Evolutionary conservation across 1,284 basidiomycete species (phyloP).

Genomic region (Tylopilus sp.): DNA sequence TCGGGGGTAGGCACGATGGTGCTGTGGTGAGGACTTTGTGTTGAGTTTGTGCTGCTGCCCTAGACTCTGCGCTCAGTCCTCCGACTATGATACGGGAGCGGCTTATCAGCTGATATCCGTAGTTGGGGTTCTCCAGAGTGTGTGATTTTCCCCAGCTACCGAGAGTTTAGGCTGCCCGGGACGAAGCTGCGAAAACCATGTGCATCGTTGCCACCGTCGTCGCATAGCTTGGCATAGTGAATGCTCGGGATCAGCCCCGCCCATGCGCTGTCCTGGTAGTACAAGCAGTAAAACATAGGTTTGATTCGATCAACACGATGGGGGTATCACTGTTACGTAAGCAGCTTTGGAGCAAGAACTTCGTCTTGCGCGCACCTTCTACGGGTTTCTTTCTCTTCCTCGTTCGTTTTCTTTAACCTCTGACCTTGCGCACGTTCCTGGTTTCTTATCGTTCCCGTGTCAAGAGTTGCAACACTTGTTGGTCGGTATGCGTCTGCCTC

Average conservation of each 20-base stretch:
- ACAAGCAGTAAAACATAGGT: constrained; percentile 3
- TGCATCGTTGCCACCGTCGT: background rate
- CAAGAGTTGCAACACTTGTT: background rate
- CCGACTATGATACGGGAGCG: background rate
- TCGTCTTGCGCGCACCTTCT: too few species aligned
- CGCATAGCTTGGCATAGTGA: background rate
- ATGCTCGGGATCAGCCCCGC: background rate
- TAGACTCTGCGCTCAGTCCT: background rate
- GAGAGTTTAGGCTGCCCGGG: background rate
- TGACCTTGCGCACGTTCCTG: background rate
- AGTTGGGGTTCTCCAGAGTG: background rate
- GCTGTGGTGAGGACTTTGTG: too few species aligned
- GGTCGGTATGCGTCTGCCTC: constrained; percentile 20
- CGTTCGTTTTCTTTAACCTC: background rate
- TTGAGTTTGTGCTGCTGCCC: too few species aligned
- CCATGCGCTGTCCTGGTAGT: background rate
- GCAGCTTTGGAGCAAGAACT: too few species aligned
- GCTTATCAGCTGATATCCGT: background rate
- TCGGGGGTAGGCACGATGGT: constrained; percentile 7
- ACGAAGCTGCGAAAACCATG: background rate
- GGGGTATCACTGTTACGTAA: constrained; percentile 3
- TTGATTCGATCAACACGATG: background rate
- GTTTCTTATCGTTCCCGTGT: background rate
- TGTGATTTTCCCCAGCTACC: background rate
- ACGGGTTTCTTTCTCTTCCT: background rate